These are phyloP conservation scores for Pelargonium australe DNA, from an alignment of 441 rosid species.

Conservation along the genomic window DNA sequence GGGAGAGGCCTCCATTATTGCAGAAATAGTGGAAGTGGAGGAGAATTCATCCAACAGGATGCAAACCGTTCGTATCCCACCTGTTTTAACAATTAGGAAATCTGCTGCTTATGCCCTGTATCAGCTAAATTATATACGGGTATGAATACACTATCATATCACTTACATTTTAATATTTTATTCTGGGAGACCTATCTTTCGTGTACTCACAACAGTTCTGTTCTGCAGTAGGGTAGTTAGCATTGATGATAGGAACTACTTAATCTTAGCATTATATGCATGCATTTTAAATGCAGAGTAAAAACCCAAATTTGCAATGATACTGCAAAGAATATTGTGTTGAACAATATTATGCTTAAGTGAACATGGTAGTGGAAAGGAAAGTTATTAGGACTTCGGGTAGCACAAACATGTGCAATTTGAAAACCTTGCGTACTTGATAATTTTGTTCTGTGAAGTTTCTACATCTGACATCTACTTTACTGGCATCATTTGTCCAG, in stretches of 20 bases:
- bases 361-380: not conserved
- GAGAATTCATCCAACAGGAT: slow-evolving; percentile 67
- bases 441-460: not conserved
- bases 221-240: too few relatives aligned
- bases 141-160: slow-evolving; percentile 17
- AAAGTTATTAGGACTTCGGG: not conserved
- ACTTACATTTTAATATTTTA: not conserved
- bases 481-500: slow-evolving; percentile 25
- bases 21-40: slow-evolving; percentile 91
- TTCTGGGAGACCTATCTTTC: not conserved
- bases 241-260: not conserved
- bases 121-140: slow-evolving; percentile 68
- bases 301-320: not conserved
- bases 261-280: not conserved
- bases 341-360: not conserved
- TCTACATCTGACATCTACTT: not conserved
- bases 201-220: not conserved
- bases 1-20: slow-evolving; percentile 81
- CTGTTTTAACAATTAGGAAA: slow-evolving; percentile 69
- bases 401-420: not conserved
- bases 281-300: not conserved
- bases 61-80: slow-evolving; percentile 77
- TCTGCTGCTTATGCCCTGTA: slow-evolving; percentile 72
- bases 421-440: not conserved
- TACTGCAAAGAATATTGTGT: not conserved